Percentiles rank a stretch among this genome's conserved stretches.
Conservation (phyloP, 768 basidiomycete genomes). For the Amanita polypyramis region DNA sequence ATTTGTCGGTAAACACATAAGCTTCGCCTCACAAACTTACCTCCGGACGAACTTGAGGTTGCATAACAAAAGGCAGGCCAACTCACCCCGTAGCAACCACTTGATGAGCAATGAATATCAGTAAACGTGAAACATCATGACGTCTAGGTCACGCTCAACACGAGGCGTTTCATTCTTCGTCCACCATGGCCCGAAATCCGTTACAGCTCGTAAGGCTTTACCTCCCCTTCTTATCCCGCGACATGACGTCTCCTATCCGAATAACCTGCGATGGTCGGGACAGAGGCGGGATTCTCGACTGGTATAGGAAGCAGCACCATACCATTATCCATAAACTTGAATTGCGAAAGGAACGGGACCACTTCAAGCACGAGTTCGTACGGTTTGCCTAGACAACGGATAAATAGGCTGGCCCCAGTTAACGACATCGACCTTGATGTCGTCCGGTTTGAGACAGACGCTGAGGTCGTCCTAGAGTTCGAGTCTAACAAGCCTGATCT, state of each 20-base stretch:
- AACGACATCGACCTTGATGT: not conserved
- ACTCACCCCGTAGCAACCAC: no score
- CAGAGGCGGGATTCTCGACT: conserved; percentile 4
- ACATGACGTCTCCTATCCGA: not conserved
- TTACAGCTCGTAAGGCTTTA: no score
- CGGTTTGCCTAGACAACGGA: not conserved
- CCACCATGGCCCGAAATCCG: no score
- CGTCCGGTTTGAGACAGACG: not conserved
- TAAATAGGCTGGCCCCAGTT: not conserved
- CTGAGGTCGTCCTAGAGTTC: not conserved
- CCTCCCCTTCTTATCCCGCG: conserved; percentile 12
- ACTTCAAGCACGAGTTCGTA: conserved; percentile 5
- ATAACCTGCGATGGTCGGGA: conserved; percentile 2
- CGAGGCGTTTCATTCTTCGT: no score
- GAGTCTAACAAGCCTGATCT: not conserved
- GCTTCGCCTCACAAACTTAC: no score
- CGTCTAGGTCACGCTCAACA: no score
- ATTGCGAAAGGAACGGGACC: conserved; percentile 2
- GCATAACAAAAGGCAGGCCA: no score
- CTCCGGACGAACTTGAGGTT: no score
- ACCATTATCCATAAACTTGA: not conserved
- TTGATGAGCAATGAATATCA: no score
- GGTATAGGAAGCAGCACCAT: not conserved
- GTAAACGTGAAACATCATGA: no score
- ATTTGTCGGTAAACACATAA: no score